Evolutionary conservation across 371 early-diverging fungal species (phyloP).

Genomic region (Mortierella sp.): DNA sequence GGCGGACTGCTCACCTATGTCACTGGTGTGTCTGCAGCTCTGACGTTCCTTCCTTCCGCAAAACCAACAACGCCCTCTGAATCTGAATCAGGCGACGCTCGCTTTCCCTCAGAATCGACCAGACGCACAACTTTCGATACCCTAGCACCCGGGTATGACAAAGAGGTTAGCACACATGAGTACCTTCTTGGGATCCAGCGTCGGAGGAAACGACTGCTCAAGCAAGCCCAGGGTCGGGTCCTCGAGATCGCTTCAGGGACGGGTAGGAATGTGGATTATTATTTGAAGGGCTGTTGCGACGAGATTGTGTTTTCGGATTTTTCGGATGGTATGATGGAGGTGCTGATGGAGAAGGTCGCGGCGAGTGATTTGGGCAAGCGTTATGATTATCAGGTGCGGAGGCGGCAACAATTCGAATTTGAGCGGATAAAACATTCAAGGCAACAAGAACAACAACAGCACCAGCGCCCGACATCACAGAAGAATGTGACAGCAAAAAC

Average conservation of each 20-base stretch:
- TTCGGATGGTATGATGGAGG: conserved; percentile 52
- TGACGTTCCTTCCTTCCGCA: conserved; percentile 43
- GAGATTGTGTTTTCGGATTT: conserved; percentile 55
- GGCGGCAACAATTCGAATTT: conserved; percentile 38
- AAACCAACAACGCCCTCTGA: background rate
- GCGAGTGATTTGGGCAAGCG: conserved; percentile 47
- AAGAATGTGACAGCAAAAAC: too few relatives aligned
- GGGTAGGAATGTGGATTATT: conserved; percentile 49
- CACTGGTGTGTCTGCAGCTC: conserved; percentile 44
- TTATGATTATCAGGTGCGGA: conserved; percentile 44
- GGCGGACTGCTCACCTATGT: conserved; percentile 50
- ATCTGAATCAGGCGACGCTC: conserved; percentile 3
- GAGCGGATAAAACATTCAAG: conserved; percentile 34
- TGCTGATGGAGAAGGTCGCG: conserved; percentile 36
- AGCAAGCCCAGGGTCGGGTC: conserved; percentile 38
- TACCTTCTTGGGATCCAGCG: conserved; percentile 50
- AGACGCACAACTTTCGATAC: conserved; percentile 45
- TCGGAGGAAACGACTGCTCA: conserved; percentile 43
- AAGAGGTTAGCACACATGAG: conserved; percentile 39
- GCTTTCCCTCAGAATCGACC: conserved; percentile 34
- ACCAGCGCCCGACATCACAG: background rate
- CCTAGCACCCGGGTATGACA: conserved; percentile 41
- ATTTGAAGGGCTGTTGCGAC: conserved; percentile 40
- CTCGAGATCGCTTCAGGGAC: conserved; percentile 53
- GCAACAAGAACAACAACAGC: background rate